Conservation (phyloP, 2,329 filamentous ascomycete species). For the Cladophialophora chaetospira region DNA sequence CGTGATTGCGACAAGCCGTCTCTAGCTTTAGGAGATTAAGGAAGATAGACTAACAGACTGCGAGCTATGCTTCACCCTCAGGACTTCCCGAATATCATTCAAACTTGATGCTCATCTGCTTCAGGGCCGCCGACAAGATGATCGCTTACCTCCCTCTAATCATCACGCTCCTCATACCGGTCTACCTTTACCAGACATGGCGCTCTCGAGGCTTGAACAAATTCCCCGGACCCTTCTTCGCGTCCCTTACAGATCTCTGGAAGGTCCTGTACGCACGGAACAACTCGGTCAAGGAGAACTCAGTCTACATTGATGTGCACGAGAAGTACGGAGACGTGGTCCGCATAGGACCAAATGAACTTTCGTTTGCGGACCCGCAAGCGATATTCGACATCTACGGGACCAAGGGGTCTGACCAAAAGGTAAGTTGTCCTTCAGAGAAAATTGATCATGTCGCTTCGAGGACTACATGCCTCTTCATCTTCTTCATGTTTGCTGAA, state of each 20-base stretch:
- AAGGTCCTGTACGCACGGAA: not conserved
- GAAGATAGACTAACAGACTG: too few relatives aligned
- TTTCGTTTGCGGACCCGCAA: not conserved
- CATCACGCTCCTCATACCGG: too few relatives aligned
- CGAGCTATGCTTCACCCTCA: too few relatives aligned
- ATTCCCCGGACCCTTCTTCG: not conserved
- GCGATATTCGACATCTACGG: not conserved
- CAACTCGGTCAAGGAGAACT: not conserved
- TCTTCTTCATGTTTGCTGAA: not conserved
- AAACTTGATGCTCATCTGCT: too few relatives aligned
- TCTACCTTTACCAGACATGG: too few relatives aligned
- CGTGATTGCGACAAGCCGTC: too few relatives aligned
- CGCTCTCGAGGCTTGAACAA: not conserved
- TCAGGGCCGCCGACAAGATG: too few relatives aligned
- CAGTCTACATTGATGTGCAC: not conserved
- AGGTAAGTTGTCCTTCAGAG: too few relatives aligned
- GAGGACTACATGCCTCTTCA: not conserved
- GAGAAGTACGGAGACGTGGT: not conserved
- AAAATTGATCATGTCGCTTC: not conserved
- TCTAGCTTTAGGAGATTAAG: too few relatives aligned
- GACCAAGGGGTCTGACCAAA: not conserved
- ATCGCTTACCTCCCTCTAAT: too few relatives aligned
- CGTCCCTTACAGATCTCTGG: not conserved
- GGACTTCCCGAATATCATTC: too few relatives aligned
- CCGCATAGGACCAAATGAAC: not conserved